phyloP scores from a whole-genome alignment of 495 filamentous ascomycete species.

The Saxophila tyrrhenica region DNA sequence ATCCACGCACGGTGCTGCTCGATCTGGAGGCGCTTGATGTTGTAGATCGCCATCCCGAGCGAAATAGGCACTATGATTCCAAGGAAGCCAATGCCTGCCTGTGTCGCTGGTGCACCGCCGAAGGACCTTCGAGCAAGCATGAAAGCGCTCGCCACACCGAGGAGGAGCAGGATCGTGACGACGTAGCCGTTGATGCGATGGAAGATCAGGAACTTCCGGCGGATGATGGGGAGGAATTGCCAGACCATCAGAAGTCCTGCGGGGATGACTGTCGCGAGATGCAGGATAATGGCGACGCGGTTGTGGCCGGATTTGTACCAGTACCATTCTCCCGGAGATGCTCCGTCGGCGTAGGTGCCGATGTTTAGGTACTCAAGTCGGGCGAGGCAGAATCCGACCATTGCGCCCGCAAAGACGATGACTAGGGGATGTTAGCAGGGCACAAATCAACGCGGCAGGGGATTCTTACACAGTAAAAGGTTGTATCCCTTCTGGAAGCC shows the following conservation, averaged over 20 bases:
- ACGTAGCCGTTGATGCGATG: slow-evolving; percentile 46
- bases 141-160: slow-evolving; percentile 31
- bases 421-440: neutral
- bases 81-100: slow-evolving; percentile 29
- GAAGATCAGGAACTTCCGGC: slow-evolving; percentile 35
- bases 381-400: slow-evolving; percentile 19
- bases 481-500: slow-evolving; percentile 11
- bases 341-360: slow-evolving; percentile 19
- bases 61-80: slow-evolving; percentile 29
- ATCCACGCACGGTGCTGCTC: slow-evolving; percentile 48
- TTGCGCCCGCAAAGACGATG: slow-evolving; percentile 15
- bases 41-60: slow-evolving; percentile 34
- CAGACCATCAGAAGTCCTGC: slow-evolving; percentile 35
- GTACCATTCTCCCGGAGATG: slow-evolving; percentile 41
- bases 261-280: slow-evolving; percentile 37
- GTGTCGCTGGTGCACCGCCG: slow-evolving; percentile 35
- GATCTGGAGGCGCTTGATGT: slow-evolving; percentile 42
- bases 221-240: slow-evolving; percentile 42
- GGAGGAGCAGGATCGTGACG: slow-evolving; percentile 32
- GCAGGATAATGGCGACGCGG: slow-evolving; percentile 38
- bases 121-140: slow-evolving; percentile 36
- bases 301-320: slow-evolving; percentile 32
- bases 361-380: slow-evolving; percentile 31
- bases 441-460: neutral
- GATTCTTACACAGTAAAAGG: neutral